Evolutionary conservation across 129 eudicot genomes (phyloP), one percentile per base, ranked within the genome.

Genomic region (Helichrysum umbraculigerum): DNA sequence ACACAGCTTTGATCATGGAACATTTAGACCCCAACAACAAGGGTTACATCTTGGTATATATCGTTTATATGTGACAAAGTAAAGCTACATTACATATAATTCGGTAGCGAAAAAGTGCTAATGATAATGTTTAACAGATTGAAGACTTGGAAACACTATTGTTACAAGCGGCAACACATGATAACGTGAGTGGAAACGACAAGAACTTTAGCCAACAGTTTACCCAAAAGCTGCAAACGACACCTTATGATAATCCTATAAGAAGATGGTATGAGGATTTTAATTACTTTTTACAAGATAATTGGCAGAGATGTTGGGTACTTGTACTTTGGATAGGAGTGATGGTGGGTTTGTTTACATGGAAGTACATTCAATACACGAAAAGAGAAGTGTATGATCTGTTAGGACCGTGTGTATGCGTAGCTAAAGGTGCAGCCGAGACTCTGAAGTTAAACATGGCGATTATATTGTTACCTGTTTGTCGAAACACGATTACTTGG

Each of bases 351-450:
- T 79, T 93, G 41, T 93, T 90, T 70, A 42, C 91, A 12, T 90
- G 83, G 82, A 93, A 93, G 77, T 93, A 79, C 32, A 28, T 87
- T 5, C 91, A 93, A 44, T 90, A 90, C 66, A 85, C 71, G 32
- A 51, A 88, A 33, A 76, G 80, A 73, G 90, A 79, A 2, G 96
- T 71, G 2, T 93, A 73, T 39, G 76, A 83, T 6, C 90, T 93
- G 5, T 79, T 90, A 83, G 94, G 98, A 2, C 76, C 77, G 20
- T 93, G 98, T 78, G 90, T 93, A 39, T 85, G 92, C 66, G 62
- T 87, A 54, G 98, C 98, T 3, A 93, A 93, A 78, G 98, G 98
- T 7, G 98, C 95, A 5, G 98, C 96, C 32, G 98, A 93, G 87
- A 93, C 95, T 0, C 78, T 93, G 8, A 93, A 93, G 85, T 57